Conservation (phyloP, 441 rosid genomes). For the Jatropha podagrica region DNA sequence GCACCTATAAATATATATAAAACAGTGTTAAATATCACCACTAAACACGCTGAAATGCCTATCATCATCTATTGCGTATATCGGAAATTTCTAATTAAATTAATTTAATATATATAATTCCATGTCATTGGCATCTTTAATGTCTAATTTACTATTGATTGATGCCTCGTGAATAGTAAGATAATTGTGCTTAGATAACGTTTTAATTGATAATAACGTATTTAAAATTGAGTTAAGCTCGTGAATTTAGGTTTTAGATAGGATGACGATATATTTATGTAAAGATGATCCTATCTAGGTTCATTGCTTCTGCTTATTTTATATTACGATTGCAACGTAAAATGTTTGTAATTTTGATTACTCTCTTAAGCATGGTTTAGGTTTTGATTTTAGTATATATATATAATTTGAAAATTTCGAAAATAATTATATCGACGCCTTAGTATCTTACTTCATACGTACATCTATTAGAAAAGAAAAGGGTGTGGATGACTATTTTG, state of each 20-base stretch:
- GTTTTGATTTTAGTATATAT: no score
- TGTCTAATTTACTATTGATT: neutral
- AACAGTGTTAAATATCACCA: neutral
- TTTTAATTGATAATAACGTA: conserved; percentile 1
- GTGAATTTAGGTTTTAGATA: conserved; percentile 21
- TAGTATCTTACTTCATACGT: no score
- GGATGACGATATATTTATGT: neutral
- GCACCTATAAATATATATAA: neutral
- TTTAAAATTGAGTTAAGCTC: conserved; percentile 7
- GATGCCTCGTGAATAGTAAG: conserved; percentile 12
- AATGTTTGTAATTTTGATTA: no score
- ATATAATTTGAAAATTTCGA: no score
- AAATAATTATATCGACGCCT: no score
- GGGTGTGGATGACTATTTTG: no score
- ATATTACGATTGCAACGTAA: neutral
- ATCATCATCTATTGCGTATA: neutral
- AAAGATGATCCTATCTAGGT: neutral
- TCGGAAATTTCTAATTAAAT: conserved; percentile 16
- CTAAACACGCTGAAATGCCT: conserved; percentile 23
- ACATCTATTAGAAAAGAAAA: no score
- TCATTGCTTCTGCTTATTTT: neutral
- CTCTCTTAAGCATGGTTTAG: neutral
- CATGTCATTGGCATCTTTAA: neutral
- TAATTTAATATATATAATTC: neutral
- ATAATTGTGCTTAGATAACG: neutral